A percentile compares a stretch with the other conserved stretches of the same genome.
Evolutionary conservation across 2,329 filamentous ascomycete genomes (phyloP).

Genomic region (Parastagonospora nodorum): DNA sequence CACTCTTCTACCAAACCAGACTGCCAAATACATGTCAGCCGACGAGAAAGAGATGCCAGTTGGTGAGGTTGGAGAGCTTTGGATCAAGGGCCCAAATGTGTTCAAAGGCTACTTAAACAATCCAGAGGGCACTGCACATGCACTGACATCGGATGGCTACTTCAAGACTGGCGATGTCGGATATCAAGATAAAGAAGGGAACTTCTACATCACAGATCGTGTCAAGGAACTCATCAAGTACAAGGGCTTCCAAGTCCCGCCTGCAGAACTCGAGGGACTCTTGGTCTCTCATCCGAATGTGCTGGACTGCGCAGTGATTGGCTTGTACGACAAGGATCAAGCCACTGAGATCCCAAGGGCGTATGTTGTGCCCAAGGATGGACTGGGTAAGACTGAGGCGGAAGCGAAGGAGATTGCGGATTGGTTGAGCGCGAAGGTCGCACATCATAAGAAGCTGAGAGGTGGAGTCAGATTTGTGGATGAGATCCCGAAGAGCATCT

Average conservation of each 20-base stretch:
- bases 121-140: conserved; percentile 69
- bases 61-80: conserved; percentile 64
- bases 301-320: conserved; percentile 53
- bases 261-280: conserved; percentile 54
- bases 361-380: conserved; percentile 42
- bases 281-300: conserved; percentile 50
- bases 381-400: conserved; percentile 35
- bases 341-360: conserved; percentile 53
- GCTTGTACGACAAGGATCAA: conserved; percentile 51
- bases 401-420: conserved; percentile 48
- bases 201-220: conserved; percentile 90
- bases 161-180: conserved; percentile 92
- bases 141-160: conserved; percentile 77
- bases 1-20: conserved; percentile 75
- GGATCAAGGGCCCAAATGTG: conserved; percentile 79
- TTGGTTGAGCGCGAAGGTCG: conserved; percentile 51
- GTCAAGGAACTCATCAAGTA: conserved; percentile 52
- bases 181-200: conserved; percentile 74
- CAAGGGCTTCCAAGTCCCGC: conserved; percentile 55
- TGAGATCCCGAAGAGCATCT: conserved; percentile 54
- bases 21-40: conserved; percentile 76
- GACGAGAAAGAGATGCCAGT: conserved; percentile 63
- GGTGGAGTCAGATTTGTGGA: conserved; percentile 54
- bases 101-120: conserved; percentile 81
- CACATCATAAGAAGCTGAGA: conserved; percentile 54